phyloP scores from a whole-genome alignment of 2,329 filamentous ascomycete species.

The Didymella pomorum region DNA sequence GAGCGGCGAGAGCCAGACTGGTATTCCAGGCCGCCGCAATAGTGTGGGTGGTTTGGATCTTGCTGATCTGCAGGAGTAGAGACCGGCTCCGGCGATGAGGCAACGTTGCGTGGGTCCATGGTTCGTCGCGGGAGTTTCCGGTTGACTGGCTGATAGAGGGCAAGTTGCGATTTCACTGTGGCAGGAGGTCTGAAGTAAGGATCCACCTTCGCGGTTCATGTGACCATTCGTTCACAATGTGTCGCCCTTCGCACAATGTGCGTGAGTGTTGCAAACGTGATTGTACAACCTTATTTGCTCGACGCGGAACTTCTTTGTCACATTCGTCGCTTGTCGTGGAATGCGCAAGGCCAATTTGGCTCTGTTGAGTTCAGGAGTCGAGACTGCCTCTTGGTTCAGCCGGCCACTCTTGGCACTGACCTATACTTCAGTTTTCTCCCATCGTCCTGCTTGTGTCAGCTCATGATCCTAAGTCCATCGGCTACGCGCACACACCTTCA shows the following conservation, averaged over 20 bases:
- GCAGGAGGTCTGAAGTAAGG: background rate
- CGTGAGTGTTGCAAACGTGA: background rate
- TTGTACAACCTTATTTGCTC: background rate
- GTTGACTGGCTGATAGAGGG: background rate
- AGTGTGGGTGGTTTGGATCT: constrained; percentile 4
- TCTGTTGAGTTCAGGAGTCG: too few species aligned
- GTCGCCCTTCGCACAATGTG: background rate
- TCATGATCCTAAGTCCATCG: too few species aligned
- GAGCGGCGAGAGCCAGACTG: background rate
- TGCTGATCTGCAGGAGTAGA: background rate
- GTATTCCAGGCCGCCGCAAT: background rate
- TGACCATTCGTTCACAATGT: background rate
- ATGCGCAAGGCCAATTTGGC: too few species aligned
- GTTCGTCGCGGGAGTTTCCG: background rate
- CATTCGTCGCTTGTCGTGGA: background rate
- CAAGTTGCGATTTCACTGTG: background rate
- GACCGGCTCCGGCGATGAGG: background rate
- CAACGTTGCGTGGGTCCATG: background rate
- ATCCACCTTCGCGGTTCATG: background rate
- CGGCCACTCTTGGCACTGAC: background rate
- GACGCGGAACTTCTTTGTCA: background rate
- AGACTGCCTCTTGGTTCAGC: constrained; percentile 1
- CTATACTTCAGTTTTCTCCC: constrained; percentile 17
- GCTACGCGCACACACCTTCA: constrained; percentile 3
- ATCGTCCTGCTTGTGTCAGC: constrained; percentile 12